Evolutionary conservation across 805 yeast species (phyloP), one percentile per base, ranked within the genome.

Genomic region (Barnettozyma botsteinii): DNA sequence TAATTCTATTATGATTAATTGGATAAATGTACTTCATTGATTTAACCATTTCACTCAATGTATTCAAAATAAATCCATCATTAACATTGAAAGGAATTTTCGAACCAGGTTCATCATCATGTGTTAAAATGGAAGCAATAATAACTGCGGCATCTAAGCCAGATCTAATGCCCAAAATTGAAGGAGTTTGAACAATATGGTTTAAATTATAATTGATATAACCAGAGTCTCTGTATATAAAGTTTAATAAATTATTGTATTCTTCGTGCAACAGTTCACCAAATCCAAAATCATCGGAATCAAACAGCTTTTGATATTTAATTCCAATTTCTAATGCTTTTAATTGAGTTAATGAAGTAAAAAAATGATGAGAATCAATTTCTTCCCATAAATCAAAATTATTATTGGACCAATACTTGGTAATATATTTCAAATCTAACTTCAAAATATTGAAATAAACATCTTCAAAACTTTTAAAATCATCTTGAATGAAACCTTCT

Each of bases 301-400:
- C 55, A 32, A 59, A 49, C n/a, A 57, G 39, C 10, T 56, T 31
- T 19, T 72, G 67, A 29, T 72, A 47, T 21, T 48, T 37, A 12
- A 77, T 56, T 0, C 88, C 95, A 43, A 74, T 62, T 31, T 69
- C 62, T 17, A 89, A 51, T 1, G 95, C 84, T 45, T 79, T 74
- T 45, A 84, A 66, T 60, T 88, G 96, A 4, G 80, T 76, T 51
- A 85, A 60, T 12, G 82, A 66, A 2, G 95, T 89, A 61, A 86
- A 91, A 46, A 87, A 79, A 60, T 89, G 97, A 36, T 66, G 53
- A 0, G 89, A 77, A 43, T 77, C 57, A 36, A 84, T 67, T 60
- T 89, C 98, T 64, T 89, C 98, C 98, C 98, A 89, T 31, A 89
- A 66, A 62, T 89, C 97, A 64, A 85, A 91, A n/a, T 86, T 81